These are phyloP conservation scores for Starmerella kuoi DNA, from an alignment of 805 yeast species.

Conservation along the genomic window DNA sequence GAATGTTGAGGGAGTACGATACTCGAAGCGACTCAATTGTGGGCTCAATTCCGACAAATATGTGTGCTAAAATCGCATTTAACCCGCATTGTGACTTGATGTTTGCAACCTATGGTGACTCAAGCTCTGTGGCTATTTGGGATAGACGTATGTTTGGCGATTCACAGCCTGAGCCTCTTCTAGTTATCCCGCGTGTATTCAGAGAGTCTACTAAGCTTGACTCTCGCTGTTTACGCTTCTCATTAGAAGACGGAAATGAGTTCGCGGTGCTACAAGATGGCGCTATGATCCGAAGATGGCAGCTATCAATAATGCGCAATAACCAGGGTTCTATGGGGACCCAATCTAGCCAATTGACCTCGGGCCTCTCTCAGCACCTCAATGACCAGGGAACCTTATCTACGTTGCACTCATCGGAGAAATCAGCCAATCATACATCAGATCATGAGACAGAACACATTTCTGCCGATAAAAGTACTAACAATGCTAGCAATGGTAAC, in stretches of 20 bases:
- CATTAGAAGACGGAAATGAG: slow-evolving; percentile 54
- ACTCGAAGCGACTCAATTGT: slow-evolving; percentile 33
- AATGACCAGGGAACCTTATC: not conserved
- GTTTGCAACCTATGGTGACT: slow-evolving; percentile 69
- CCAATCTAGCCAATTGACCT: slow-evolving; percentile 14
- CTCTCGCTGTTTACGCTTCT: slow-evolving; percentile 27
- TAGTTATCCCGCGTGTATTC: slow-evolving; percentile 23
- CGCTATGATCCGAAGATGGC: slow-evolving; percentile 67
- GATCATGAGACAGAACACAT: no score
- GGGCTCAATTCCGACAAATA: slow-evolving; percentile 50
- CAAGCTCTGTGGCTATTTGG: slow-evolving; percentile 67
- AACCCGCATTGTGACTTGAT: slow-evolving; percentile 57
- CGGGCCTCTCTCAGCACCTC: slow-evolving; percentile 23
- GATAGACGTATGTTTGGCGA: slow-evolving; percentile 27
- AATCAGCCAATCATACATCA: not conserved
- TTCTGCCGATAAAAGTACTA: not conserved
- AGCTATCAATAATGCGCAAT: slow-evolving; percentile 29
- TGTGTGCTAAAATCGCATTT: slow-evolving; percentile 52
- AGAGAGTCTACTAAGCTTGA: slow-evolving; percentile 15
- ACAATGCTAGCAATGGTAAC: not conserved
- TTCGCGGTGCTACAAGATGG: slow-evolving; percentile 72
- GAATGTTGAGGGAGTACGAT: slow-evolving; percentile 67
- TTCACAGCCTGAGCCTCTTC: slow-evolving; percentile 19
- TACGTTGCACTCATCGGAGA: not conserved
- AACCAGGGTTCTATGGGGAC: slow-evolving; percentile 1